Conservation (phyloP, 2,329 filamentous ascomycete genomes). For the Penicillium crustosum region DNA sequence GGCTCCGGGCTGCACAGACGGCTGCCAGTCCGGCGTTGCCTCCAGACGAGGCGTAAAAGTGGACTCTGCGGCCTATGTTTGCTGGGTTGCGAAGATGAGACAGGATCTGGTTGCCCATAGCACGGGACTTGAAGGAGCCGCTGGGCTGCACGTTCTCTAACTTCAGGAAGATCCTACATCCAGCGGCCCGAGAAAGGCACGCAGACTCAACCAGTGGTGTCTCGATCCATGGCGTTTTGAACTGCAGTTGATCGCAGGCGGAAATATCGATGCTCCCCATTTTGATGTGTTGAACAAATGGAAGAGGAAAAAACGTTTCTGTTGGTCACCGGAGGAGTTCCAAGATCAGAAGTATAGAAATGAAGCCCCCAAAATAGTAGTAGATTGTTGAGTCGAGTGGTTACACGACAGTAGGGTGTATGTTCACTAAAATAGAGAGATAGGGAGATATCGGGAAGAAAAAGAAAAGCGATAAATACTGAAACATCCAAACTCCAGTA, state of each 20-base stretch:
- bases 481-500: constrained; percentile 21
- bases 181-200: constrained; percentile 66
- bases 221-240: constrained; percentile 62
- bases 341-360: constrained; percentile 12
- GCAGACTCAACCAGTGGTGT: constrained; percentile 70
- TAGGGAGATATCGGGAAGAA: not conserved
- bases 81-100: constrained; percentile 46
- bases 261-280: constrained; percentile 40
- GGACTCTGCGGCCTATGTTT: constrained; percentile 48
- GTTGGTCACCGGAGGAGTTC: constrained; percentile 2
- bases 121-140: constrained; percentile 80
- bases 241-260: constrained; percentile 25
- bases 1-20: constrained; percentile 66
- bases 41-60: constrained; percentile 78
- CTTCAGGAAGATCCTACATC: constrained; percentile 81
- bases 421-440: constrained; percentile 10
- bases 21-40: constrained; percentile 85
- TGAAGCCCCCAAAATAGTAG: constrained; percentile 15
- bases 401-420: constrained; percentile 17
- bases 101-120: constrained; percentile 70
- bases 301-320: not conserved
- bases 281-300: constrained; percentile 19
- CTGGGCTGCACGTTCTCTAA: constrained; percentile 82
- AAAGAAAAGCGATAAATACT: constrained; percentile 13
- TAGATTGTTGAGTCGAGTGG: constrained; percentile 1